phyloP scores from a whole-genome alignment of 1,284 basidiomycete genomes.

The Coniferiporia weirii region DNA sequence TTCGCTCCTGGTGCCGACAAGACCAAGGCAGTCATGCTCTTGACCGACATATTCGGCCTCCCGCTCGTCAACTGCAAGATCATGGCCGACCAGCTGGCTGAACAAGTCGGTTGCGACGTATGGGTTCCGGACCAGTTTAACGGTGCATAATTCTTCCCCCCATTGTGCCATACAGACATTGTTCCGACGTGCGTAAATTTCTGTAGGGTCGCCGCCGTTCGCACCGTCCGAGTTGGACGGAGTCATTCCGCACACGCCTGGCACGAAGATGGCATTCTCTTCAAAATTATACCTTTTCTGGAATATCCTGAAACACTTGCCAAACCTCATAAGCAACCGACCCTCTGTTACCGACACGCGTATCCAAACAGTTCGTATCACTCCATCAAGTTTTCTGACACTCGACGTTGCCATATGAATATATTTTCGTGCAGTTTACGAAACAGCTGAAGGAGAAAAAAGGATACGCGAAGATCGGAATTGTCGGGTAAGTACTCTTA shows the following conservation, averaged over 20 bases:
- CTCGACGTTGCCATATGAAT: not conserved
- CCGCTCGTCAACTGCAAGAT: conserved; percentile 54
- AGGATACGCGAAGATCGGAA: conserved; percentile 53
- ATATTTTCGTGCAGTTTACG: conserved; percentile 39
- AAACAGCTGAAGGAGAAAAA: conserved; percentile 43
- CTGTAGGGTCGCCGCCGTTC: conserved; percentile 38
- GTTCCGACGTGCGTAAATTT: no score
- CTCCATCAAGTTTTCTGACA: not conserved
- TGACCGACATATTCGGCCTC: conserved; percentile 60
- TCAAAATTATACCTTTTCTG: conserved; percentile 31
- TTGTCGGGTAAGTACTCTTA: conserved; percentile 44
- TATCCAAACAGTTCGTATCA: conserved; percentile 27
- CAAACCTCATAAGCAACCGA: conserved; percentile 33
- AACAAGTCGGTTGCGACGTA: conserved; percentile 50
- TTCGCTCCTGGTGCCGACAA: conserved; percentile 15
- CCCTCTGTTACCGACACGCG: conserved; percentile 36
- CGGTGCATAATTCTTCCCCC: conserved; percentile 30
- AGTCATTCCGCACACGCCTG: conserved; percentile 36
- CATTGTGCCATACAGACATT: no score
- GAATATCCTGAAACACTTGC: conserved; percentile 29
- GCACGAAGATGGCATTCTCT: conserved; percentile 32
- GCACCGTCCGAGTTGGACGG: conserved; percentile 31
- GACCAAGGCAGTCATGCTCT: conserved; percentile 43
- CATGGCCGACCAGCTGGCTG: conserved; percentile 55
- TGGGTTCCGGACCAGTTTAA: conserved; percentile 54